These are phyloP conservation scores for Symbiodinium natans DNA, from an alignment of 73 alveolate genomes.

Conservation along the genomic window DNA sequence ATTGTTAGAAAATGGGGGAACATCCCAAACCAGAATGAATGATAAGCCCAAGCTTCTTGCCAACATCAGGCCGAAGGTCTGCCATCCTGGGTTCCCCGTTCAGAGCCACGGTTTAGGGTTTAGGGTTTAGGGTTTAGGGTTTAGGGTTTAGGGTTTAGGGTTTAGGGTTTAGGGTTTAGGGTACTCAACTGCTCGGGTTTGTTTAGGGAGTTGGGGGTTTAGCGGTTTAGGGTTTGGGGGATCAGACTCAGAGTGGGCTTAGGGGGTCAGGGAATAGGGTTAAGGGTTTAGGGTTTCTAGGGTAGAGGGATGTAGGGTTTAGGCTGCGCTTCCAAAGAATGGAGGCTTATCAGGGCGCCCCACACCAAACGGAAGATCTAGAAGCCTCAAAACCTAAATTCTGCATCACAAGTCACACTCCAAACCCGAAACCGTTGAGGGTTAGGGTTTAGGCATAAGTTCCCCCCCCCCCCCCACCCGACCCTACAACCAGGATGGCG, in stretches of 20 bases:
- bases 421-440: too few relatives aligned
- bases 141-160: background rate
- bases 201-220: background rate
- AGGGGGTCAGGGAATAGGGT: background rate
- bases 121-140: background rate
- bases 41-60: too few relatives aligned
- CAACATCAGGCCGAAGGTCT: too few relatives aligned
- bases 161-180: background rate
- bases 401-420: background rate
- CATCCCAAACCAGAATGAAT: too few relatives aligned
- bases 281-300: background rate
- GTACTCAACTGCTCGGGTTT: background rate
- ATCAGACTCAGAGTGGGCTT: background rate
- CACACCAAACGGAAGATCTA: background rate
- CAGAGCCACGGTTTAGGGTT: background rate
- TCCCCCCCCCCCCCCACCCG: background rate
- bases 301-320: background rate
- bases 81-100: conserved; percentile 5
- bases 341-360: too few relatives aligned
- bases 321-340: too few relatives aligned
- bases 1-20: too few relatives aligned
- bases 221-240: background rate
- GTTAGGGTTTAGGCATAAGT: too few relatives aligned
- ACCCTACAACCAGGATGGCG: conserved; percentile 40
- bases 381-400: background rate